phyloP scores from a whole-genome alignment of 345 rosid species.

The Cardamine chenopodiifolia region DNA sequence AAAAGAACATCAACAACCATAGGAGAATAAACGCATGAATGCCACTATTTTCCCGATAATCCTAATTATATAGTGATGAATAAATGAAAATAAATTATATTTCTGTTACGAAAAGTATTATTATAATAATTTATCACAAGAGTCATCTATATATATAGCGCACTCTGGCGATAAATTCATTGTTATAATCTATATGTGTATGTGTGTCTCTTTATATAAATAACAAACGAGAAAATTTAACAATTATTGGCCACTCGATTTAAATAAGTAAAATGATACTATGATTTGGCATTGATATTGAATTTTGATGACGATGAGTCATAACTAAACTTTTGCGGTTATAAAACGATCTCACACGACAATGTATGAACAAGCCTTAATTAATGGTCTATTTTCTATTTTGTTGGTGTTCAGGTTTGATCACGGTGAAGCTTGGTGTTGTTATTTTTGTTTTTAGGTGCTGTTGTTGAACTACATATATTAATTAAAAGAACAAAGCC shows the following conservation, averaged over 20 bases:
- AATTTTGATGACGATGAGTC: not conserved
- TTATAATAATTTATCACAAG: not conserved
- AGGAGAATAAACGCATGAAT: constrained; percentile 14
- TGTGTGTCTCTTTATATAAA: not conserved
- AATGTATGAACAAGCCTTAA: not conserved
- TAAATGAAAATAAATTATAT: not conserved
- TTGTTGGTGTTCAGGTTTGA: not conserved
- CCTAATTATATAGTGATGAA: not conserved
- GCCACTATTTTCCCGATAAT: not conserved
- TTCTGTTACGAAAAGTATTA: not conserved
- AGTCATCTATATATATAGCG: not conserved
- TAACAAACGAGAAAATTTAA: not conserved
- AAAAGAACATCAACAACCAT: not conserved
- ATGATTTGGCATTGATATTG: not conserved
- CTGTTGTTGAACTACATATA: not conserved
- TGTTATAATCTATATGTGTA: not conserved
- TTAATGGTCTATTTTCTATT: not conserved
- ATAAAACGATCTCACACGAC: constrained; percentile 5
- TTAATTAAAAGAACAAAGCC: not conserved
- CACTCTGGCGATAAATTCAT: not conserved
- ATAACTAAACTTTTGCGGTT: not conserved
- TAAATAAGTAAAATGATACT: not conserved
- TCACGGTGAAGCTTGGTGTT: constrained; percentile 1
- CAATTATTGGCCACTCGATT: not conserved
- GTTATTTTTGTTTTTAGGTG: not conserved